Base-by-base conservation (phyloP, 306 rosid genomes). In the Macrotyloma uniflorum region DNA sequence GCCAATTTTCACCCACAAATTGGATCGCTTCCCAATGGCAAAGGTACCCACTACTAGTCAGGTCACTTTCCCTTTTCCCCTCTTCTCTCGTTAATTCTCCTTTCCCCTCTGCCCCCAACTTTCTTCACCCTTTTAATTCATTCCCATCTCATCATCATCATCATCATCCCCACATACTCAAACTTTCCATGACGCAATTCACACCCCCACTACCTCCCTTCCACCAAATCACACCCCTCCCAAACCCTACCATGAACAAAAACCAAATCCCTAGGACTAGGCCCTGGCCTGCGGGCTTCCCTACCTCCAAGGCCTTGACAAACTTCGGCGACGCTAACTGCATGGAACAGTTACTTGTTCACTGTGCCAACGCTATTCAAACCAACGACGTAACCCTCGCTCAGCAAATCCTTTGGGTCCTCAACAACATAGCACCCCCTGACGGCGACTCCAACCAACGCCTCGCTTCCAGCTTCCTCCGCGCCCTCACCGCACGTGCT, bases 381-480 rank as follows among this genome's bases (percentile, higher is more conserved):
- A 77, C 83, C 77, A 90, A 95, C 80, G 98, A 95, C 69, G 97
- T 84, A 22, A 91, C 97, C 7, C 83, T 95, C 0, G 94, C 98
- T 0, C 98, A 95, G 49, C 99, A 95, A 75, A 92, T 93, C 84
- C 87, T 95, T 4, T 95, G 99, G 99, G 98, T 93, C 19, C 86
- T 95, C 11, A 93, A 95, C 90, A 95, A 93, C 85, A 93, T 93
- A 38, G 97, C 98, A 15, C 77, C 89, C 0, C 97, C 89, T 1
- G 99, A 95, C 2, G 99, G 99, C 3, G 98, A 93, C 79, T 87
- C 96, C 47, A 93, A 89, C 45, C 98, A 95, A 49, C 92, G 98
- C n/a, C 87, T 95, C 11, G 82, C 99, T 0, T 81, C 85, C n/a
- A 84, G 89, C 16, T 95, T 95, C 87, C 92, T 92, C 7, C 87